Conservation (phyloP, 1,284 basidiomycete species). For the Wallemia mellicola region DNA sequence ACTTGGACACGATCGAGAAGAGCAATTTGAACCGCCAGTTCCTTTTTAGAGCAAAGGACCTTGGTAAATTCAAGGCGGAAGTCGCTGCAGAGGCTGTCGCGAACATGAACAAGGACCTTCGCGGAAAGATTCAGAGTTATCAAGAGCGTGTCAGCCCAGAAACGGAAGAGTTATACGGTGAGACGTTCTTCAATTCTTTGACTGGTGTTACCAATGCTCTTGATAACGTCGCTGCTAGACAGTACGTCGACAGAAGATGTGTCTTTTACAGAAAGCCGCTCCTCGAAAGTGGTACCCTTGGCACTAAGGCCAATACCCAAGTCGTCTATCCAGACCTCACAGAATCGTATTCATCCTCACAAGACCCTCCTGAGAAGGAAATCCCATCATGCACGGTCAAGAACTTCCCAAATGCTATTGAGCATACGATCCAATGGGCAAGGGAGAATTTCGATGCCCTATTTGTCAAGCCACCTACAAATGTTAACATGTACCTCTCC, state of each 20-base stretch:
- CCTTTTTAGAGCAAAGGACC: slow-evolving; percentile 84
- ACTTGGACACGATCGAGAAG: slow-evolving; percentile 98
- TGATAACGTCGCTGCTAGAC: slow-evolving; percentile 79
- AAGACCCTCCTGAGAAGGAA: slow-evolving; percentile 97
- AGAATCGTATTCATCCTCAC: slow-evolving; percentile 91
- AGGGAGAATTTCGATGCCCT: slow-evolving; percentile 72
- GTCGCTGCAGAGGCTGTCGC: slow-evolving; percentile 72
- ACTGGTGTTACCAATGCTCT: slow-evolving; percentile 99
- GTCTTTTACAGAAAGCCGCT: slow-evolving; percentile 92
- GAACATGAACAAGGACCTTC: slow-evolving; percentile 85
- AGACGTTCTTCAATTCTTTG: slow-evolving; percentile 58
- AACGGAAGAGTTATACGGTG: slow-evolving; percentile 75
- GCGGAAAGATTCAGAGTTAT: slow-evolving; percentile 58
- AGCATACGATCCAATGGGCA: slow-evolving; percentile 97
- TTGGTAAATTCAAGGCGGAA: slow-evolving; percentile 94
- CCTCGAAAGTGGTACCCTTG: slow-evolving; percentile 88
- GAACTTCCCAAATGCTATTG: slow-evolving; percentile 95
- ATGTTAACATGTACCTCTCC: slow-evolving; percentile 86
- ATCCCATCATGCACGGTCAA: slow-evolving; percentile 95
- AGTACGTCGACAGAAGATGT: slow-evolving; percentile 97
- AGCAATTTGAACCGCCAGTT: slow-evolving; percentile 96
- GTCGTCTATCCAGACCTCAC: slow-evolving; percentile 84
- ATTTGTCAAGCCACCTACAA: slow-evolving; percentile 78
- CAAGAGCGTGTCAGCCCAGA: slow-evolving; percentile 83
- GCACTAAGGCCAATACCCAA: slow-evolving; percentile 95